Evolutionary conservation across 192 early-diverging fungal species (phyloP), one percentile per base, ranked within the genome.

Genomic region (Allomyces javanicus): DNA sequence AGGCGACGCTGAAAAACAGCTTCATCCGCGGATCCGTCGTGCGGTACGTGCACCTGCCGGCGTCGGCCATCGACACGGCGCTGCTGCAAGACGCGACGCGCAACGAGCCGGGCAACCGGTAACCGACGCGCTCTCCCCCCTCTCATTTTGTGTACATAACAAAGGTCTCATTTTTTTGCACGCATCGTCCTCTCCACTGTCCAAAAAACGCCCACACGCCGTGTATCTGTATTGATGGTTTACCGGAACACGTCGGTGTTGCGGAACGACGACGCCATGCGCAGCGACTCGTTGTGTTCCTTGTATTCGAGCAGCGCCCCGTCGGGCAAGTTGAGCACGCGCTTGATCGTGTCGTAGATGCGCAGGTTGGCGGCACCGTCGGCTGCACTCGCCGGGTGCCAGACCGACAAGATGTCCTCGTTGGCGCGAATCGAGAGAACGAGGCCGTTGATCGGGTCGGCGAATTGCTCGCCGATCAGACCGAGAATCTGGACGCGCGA

Each of bases 21-120:
- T 99, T 97, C 74, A 96, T 99, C 70, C 88, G 97, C 67, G 97
- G 97, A 22, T 97, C 94, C 7, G 97, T 99, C 1, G 95, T 99
- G 43, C 85, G 97, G 25, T 99, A 99, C 68, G 95, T 97, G 24
- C 85, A 89, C 66, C 71, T 99, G 44, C 93, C 92, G 1, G 76
- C 89, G 6, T 78, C 82, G 27, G 85, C 87, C 12, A 91, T 99
- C 22, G 95, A 99, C 72, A 96, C 91, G 21, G 91, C 89, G 61
- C 72, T 99, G 66, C 72, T 99, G 63, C 97, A 99, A 71, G 97
- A 99, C 72, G 97, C 97, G 3, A 88, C 97, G 6, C 76, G 97
- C 64, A 78, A 89, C 55, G 94, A 99, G 76, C 88, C 93, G 17
- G 21, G 50, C 50, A 58, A 14, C 21, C 17, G 50, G 50, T 58